Evolutionary conservation across 1,284 basidiomycete genomes (phyloP).

Genomic region (Sanghuangporus baumii): DNA sequence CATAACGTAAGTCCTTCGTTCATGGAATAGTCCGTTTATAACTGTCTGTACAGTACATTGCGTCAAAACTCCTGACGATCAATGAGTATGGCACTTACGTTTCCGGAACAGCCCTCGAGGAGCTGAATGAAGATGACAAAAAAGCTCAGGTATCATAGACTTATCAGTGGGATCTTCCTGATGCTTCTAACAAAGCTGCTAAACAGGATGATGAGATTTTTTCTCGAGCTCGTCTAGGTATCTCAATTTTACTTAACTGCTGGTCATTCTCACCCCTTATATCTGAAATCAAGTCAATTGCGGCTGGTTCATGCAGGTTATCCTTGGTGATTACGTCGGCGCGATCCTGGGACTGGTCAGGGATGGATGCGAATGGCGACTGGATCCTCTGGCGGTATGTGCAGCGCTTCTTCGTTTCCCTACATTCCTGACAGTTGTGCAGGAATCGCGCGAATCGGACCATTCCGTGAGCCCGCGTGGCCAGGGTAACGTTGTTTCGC

Average conservation of each 20-base stretch:
- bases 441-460: constrained; percentile 15
- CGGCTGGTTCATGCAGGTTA: constrained; percentile 54
- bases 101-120: constrained; percentile 37
- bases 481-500: constrained; percentile 28
- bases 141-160: constrained; percentile 37
- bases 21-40: background rate
- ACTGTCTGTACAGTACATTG: constrained; percentile 57
- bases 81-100: constrained; percentile 64
- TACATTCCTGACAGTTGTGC: background rate
- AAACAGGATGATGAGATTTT: constrained; percentile 69
- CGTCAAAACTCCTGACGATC: constrained; percentile 67
- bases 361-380: constrained; percentile 63
- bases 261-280: background rate
- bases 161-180: background rate
- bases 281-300: constrained; percentile 46
- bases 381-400: constrained; percentile 37
- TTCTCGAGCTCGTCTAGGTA: constrained; percentile 59
- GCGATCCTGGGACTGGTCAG: constrained; percentile 68
- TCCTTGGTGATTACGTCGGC: constrained; percentile 76
- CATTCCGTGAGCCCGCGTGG: constrained; percentile 23
- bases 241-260: background rate
- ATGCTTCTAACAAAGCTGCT: background rate
- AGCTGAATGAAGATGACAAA: constrained; percentile 33
- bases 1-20: constrained; percentile 63
- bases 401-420: constrained; percentile 2